Evolutionary conservation across 73 alveolate species (phyloP).

Genomic region (Paramecium octaurelia): DNA sequence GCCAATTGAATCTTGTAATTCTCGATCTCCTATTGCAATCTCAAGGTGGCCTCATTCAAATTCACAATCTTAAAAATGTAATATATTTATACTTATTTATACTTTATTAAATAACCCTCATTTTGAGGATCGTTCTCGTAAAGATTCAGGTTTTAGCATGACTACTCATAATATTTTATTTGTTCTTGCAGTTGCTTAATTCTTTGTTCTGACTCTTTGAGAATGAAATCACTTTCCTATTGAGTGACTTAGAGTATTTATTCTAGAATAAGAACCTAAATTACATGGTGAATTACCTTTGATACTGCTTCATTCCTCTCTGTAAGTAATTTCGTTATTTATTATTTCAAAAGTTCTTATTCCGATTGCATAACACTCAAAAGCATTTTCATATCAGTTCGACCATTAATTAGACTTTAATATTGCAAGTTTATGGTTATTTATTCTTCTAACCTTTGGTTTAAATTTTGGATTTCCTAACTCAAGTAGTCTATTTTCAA

Average conservation of each 20-base stretch:
- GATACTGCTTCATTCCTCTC: conserved; percentile 32
- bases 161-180: not conserved
- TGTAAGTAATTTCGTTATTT: not conserved
- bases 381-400: conserved; percentile 5
- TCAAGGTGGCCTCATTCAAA: not conserved
- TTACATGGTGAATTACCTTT: not conserved
- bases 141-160: not conserved
- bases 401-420: not conserved
- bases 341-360: not conserved
- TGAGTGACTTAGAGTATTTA: not conserved
- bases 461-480: not conserved
- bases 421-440: not conserved
- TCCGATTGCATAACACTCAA: not conserved
- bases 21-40: not conserved
- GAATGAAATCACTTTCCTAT: not conserved
- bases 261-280: conserved; percentile 2
- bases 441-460: not conserved
- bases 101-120: not conserved
- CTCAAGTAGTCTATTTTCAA: not conserved
- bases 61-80: not conserved
- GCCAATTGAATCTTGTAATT: not conserved
- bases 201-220: not conserved
- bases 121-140: not conserved
- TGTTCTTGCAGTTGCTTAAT: not conserved
- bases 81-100: not conserved